A percentile compares a stretch with the other conserved stretches of the same genome.
Conservation (phyloP, 768 basidiomycete genomes). For the Agrocybe pediades region DNA sequence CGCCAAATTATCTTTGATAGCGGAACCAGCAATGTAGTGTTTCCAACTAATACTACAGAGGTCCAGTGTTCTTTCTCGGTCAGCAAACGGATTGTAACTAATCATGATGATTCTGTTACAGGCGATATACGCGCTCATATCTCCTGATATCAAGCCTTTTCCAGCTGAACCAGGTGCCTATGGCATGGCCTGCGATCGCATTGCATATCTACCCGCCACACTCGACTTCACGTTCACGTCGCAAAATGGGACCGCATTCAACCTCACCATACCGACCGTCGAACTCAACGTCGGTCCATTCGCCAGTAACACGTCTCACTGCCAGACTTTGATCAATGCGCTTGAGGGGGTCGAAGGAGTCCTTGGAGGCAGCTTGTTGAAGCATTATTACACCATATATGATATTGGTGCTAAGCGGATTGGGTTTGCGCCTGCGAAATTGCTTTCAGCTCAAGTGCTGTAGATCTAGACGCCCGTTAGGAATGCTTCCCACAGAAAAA, state of each 20-base stretch:
- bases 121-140: constrained; percentile 60
- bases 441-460: too few relatives aligned
- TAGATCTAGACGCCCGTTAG: too few relatives aligned
- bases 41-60: constrained; percentile 48
- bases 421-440: constrained; percentile 52
- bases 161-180: constrained; percentile 55
- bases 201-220: constrained; percentile 46
- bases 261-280: constrained; percentile 56
- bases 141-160: constrained; percentile 54
- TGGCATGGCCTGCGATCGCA: constrained; percentile 51
- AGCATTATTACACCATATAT: constrained; percentile 64
- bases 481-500: too few relatives aligned
- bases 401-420: constrained; percentile 50
- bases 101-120: neutral
- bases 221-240: constrained; percentile 59
- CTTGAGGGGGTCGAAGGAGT: constrained; percentile 46
- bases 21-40: constrained; percentile 57
- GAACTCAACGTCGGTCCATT: constrained; percentile 63
- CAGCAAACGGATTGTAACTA: neutral
- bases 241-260: constrained; percentile 48
- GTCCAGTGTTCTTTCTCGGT: constrained; percentile 21
- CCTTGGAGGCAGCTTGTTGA: constrained; percentile 56
- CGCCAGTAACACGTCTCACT: constrained; percentile 46
- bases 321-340: constrained; percentile 62
- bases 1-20: constrained; percentile 57